A percentile compares a stretch with the other conserved stretches of the same genome.
Conservation (phyloP, 768 basidiomycete species). For the Serpula lacrymans region DNA sequence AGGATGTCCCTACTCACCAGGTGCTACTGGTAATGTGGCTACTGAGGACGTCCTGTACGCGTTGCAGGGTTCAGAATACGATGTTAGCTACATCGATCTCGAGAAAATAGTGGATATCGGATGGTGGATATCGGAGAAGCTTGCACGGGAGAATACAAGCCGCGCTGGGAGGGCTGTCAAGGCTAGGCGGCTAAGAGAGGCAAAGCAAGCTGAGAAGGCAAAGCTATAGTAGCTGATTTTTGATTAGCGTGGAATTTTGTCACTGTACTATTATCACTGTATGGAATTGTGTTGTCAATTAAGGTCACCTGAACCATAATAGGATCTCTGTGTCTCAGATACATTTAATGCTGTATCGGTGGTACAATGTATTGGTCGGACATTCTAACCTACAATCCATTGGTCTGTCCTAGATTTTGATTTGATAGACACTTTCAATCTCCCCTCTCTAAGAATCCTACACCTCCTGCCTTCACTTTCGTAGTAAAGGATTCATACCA, state of each 20-base stretch:
- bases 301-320: no score
- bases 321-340: no score
- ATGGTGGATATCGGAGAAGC: slow-evolving; percentile 71
- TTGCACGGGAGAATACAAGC: slow-evolving; percentile 70
- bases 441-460: slow-evolving; percentile 55
- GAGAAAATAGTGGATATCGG: slow-evolving; percentile 73
- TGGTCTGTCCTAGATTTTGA: no score
- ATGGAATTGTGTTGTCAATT: no score
- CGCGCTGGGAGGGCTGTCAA: slow-evolving; percentile 72
- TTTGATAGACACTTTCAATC: no score
- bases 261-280: no score
- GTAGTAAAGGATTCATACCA: slow-evolving; percentile 70
- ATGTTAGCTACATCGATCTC: slow-evolving; percentile 49
- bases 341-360: no score
- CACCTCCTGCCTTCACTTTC: slow-evolving; percentile 58
- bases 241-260: no score
- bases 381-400: no score
- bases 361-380: no score
- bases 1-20: slow-evolving; percentile 94
- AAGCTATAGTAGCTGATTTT: not conserved
- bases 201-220: slow-evolving; percentile 14
- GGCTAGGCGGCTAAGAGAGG: slow-evolving; percentile 44
- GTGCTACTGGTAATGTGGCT: slow-evolving; percentile 92
- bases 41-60: slow-evolving; percentile 92
- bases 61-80: slow-evolving; percentile 35